Conservation (phyloP, 2,329 filamentous ascomycete genomes). For the Alternaria dauci region DNA sequence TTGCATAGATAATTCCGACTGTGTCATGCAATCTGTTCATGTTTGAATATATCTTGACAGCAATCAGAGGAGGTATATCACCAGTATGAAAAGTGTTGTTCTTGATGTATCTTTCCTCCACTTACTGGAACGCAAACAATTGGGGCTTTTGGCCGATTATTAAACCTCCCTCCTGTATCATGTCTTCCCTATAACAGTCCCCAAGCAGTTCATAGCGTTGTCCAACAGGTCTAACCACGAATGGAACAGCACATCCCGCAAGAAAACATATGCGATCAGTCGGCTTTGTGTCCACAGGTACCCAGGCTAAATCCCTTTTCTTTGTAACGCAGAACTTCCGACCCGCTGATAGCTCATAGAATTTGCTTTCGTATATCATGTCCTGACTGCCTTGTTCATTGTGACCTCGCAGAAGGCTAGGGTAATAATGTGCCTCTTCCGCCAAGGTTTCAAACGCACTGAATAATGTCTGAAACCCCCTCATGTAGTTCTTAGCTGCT, state of each 20-base stretch:
- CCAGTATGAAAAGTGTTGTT: no score
- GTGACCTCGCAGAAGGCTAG: neutral
- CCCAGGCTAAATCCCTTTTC: conserved; percentile 13
- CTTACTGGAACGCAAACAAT: neutral
- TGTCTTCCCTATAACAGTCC: conserved; percentile 32
- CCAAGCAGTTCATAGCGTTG: conserved; percentile 10
- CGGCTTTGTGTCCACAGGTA: conserved; percentile 11
- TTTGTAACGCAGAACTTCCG: conserved; percentile 9
- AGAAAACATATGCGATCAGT: conserved; percentile 20
- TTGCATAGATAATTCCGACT: no score
- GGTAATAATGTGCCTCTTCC: neutral
- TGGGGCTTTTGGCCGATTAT: neutral
- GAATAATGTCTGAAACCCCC: neutral
- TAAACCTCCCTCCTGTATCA: neutral
- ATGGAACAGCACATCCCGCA: conserved; percentile 19
- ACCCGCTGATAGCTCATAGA: neutral
- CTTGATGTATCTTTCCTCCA: no score
- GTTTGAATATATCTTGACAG: no score
- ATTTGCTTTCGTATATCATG: neutral
- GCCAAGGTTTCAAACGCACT: neutral
- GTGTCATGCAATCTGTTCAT: no score
- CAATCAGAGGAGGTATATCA: no score
- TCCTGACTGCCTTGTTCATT: neutral
- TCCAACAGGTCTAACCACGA: conserved; percentile 14
- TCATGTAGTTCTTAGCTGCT: neutral